Conservation (phyloP, 768 basidiomycete species). For the Aureoboletus auriporus region DNA sequence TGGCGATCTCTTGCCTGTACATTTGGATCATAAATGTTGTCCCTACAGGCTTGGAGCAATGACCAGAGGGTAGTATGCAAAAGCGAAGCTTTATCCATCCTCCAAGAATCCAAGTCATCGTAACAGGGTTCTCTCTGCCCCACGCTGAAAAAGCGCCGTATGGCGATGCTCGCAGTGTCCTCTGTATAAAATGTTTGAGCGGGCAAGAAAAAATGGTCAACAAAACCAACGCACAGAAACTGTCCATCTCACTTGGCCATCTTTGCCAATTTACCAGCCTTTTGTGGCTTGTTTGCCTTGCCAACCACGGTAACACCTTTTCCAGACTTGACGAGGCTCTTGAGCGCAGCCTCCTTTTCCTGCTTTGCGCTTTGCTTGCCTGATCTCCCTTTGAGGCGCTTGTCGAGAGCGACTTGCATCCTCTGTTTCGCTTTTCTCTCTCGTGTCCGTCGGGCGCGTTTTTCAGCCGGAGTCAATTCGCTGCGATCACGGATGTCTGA, state of each 20-base stretch:
- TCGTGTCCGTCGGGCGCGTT: conserved; percentile 64
- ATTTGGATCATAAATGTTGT: not conserved
- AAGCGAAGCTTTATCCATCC: not conserved
- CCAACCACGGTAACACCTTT: conserved; percentile 88
- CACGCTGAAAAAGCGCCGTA: not conserved
- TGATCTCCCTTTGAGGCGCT: conserved; percentile 37
- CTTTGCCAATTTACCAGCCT: conserved; percentile 1
- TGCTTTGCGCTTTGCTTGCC: conserved; percentile 53
- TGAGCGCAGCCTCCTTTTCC: conserved; percentile 81
- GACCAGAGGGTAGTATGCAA: not conserved
- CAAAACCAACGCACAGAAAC: conserved; percentile 1
- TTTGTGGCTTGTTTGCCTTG: conserved; percentile 47
- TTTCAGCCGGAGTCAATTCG: conserved; percentile 84
- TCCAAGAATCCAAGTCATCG: not conserved
- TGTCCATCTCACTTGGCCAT: conserved; percentile 23
- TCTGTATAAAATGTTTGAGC: not conserved
- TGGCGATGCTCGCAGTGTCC: not conserved
- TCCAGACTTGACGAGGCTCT: conserved; percentile 78
- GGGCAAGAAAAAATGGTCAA: not conserved
- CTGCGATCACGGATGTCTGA: conserved; percentile 58
- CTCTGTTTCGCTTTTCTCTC: conserved; percentile 69
- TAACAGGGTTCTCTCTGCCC: not conserved
- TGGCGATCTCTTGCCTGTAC: too few species aligned
- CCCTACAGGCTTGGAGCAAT: not conserved
- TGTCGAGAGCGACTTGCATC: conserved; percentile 60